Percentiles rank a stretch among this genome's conserved stretches.
These are phyloP conservation scores for Blastobotrys buckinghamii DNA, from an alignment of 1,139 yeast genomes.

Conservation along the genomic window DNA sequence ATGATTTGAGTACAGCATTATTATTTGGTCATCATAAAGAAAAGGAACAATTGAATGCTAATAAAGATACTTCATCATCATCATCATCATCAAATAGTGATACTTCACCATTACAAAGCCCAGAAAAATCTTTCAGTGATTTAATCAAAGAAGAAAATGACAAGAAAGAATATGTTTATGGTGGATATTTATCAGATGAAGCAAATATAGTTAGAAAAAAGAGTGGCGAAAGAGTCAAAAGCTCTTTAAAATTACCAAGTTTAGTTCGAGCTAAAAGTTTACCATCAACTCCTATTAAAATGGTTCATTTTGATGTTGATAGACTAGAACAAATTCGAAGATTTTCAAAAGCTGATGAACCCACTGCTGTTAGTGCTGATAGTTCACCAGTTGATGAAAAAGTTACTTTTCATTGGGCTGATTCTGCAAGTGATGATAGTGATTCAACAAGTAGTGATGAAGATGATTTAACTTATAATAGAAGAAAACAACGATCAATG, in stretches of 20 bases:
- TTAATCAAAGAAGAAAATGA: background rate
- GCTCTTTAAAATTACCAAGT: slow-evolving; percentile 53
- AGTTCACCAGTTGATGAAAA: slow-evolving; percentile 46
- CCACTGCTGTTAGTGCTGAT: slow-evolving; percentile 63
- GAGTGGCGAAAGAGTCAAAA: slow-evolving; percentile 74
- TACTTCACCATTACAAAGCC: background rate
- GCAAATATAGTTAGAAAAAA: slow-evolving; percentile 53
- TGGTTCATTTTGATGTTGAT: slow-evolving; percentile 67
- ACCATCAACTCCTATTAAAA: slow-evolving; percentile 73
- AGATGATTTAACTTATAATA: slow-evolving; percentile 19
- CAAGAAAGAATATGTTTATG: slow-evolving; percentile 1
- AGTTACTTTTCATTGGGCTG: slow-evolving; percentile 30
- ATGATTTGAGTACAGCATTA: slow-evolving; percentile 8
- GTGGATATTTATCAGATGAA: slow-evolving; percentile 6
- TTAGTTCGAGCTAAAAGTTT: slow-evolving; percentile 53
- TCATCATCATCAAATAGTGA: background rate
- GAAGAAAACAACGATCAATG: too few relatives aligned
- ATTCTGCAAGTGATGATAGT: slow-evolving; percentile 29
- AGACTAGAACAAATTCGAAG: slow-evolving; percentile 60
- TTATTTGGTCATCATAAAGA: slow-evolving; percentile 9
- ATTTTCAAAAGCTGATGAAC: slow-evolving; percentile 65
- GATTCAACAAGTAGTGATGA: background rate
- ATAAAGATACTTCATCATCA: background rate
- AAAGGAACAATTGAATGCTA: background rate
- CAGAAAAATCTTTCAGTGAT: background rate